Conservation (phyloP, 2,329 filamentous ascomycete species). For the Dryadomyces sulphureus region DNA sequence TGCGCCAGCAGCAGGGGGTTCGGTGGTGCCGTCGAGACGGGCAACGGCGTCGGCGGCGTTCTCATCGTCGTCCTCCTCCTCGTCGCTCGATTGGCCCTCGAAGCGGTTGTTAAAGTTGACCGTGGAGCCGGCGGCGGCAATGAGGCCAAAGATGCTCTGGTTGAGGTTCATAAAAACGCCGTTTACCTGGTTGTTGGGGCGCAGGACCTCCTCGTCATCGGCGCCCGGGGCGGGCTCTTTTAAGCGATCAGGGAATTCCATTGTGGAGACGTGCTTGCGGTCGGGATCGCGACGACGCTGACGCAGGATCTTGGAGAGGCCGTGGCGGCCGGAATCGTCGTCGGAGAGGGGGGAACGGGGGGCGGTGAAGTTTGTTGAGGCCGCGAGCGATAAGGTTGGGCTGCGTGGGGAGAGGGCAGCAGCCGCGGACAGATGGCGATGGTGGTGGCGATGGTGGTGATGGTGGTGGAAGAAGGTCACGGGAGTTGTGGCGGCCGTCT, state of each 20-base stretch:
- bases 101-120: slow-evolving; percentile 73
- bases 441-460: background rate
- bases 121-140: slow-evolving; percentile 72
- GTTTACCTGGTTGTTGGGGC: slow-evolving; percentile 26
- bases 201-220: slow-evolving; percentile 33
- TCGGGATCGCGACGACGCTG: slow-evolving; percentile 27
- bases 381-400: background rate
- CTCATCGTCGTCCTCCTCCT: slow-evolving; percentile 37
- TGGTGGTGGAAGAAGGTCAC: background rate
- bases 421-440: background rate
- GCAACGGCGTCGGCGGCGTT: background rate
- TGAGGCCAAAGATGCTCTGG: slow-evolving; percentile 86
- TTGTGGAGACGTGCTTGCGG: slow-evolving; percentile 19
- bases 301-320: slow-evolving; percentile 21
- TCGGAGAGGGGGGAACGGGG: background rate
- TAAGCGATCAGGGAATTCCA: slow-evolving; percentile 39
- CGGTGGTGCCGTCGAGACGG: slow-evolving; percentile 42
- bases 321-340: background rate
- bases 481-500: background rate
- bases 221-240: slow-evolving; percentile 21
- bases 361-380: background rate
- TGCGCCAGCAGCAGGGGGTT: background rate
- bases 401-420: background rate
- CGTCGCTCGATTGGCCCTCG: slow-evolving; percentile 66
- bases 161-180: slow-evolving; percentile 63